Base-by-base conservation (phyloP, 495 filamentous ascomycete genomes). In the Xylaria acuta region DNA sequence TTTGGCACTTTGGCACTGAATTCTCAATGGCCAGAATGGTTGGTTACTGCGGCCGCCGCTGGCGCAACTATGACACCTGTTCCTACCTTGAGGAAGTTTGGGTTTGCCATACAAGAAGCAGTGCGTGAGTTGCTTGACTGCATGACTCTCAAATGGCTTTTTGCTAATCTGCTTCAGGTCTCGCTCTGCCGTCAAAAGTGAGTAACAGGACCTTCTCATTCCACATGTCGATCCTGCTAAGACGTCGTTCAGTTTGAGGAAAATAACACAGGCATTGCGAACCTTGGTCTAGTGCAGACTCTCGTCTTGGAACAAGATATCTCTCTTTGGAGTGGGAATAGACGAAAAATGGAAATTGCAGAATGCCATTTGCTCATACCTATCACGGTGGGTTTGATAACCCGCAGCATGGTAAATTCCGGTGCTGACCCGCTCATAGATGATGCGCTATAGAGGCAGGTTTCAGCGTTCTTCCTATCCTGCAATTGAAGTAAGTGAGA, bases 271-370 rank as follows among this genome's bases (percentile, higher is more conserved):
- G 78, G 78, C 4, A 88, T 89, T 20, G 82, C 86, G 34, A 81
- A 90, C 66, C 72, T 91, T 3, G 82, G 86, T 5, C 77, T 86
- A 3, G 82, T 90, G 7, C 90, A 91, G 75, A 84, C 86, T 6
- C 84, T 86, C 64, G 80, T 88, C 18, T 70, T 92, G 32, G 76
- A 82, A 1, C 82, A 91, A 5, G 87, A 90, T 63, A 81, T 91
- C 47, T 88, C 88, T 0, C 80, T 92, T 11, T 92, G 90, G 90
- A 90, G 88, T 64, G 90, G 90, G 2, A 90, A 89, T 69, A 85
- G 88, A 58, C 79, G 90, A n/a, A 89, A 89, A 73, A 91, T 90
- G 74, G 90, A 92, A 75, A 88, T 92, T 47, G 87, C 90, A 3
- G 90, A 92, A 70, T 90, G 88, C 72, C 88, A 87, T 73, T 78